Evolutionary conservation across 176 grass and related monocot genomes (phyloP).

Genomic region (Aegilops speltoides): DNA sequence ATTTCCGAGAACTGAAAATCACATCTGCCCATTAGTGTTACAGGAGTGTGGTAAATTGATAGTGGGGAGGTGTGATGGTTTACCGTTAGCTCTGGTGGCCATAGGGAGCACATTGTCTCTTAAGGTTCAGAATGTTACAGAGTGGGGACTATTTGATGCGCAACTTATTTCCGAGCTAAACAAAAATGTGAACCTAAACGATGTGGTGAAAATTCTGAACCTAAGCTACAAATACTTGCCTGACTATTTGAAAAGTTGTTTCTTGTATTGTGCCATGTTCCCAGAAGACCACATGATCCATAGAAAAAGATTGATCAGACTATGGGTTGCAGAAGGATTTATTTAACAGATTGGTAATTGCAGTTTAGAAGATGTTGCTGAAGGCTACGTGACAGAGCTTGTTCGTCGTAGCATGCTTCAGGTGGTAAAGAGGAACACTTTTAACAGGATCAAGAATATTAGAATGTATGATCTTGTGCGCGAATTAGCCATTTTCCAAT

Average conservation of each 20-base stretch:
- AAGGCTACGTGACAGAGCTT: conserved; percentile 40
- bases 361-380: conserved; percentile 56
- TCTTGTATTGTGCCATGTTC: conserved; percentile 52
- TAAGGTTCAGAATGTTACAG: neutral
- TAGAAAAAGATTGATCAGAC: conserved; percentile 33
- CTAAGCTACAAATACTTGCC: conserved; percentile 53
- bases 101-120: conserved; percentile 38
- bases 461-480: conserved; percentile 56
- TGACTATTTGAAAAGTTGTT: conserved; percentile 56
- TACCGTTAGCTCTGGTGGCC: conserved; percentile 52
- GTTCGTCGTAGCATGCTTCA: conserved; percentile 55
- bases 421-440: conserved; percentile 31
- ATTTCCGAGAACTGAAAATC: conserved; percentile 29
- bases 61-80: conserved; percentile 44
- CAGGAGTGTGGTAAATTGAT: conserved; percentile 17
- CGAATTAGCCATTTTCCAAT: conserved; percentile 38
- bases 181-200: conserved; percentile 34
- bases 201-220: conserved; percentile 43
- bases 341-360: conserved; percentile 32
- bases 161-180: conserved; percentile 51
- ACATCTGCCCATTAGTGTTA: conserved; percentile 24
- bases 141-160: conserved; percentile 37
- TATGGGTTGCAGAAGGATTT: conserved; percentile 65
- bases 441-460: conserved; percentile 9
- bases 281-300: conserved; percentile 42